These are phyloP conservation scores for Vigna hirtella DNA, from an alignment of 306 rosid genomes.

Conservation along the genomic window DNA sequence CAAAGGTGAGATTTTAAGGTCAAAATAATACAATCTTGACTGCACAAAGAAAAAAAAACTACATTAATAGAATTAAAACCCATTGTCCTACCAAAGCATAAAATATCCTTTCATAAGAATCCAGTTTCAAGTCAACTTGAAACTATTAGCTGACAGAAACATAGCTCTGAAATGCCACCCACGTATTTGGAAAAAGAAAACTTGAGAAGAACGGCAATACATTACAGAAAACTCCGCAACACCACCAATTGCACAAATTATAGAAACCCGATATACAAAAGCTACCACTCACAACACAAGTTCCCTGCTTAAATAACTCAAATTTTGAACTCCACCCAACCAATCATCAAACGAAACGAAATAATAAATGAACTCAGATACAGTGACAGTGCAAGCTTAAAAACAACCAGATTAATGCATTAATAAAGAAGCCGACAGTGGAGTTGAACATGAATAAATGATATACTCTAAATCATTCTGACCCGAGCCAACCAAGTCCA, in stretches of 20 bases:
- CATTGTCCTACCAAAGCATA: neutral
- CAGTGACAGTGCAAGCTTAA: conserved; percentile 33
- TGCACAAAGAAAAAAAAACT: neutral
- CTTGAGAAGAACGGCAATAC: neutral
- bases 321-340: conserved; percentile 12
- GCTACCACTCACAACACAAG: conserved; percentile 2
- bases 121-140: neutral
- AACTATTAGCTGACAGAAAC: neutral
- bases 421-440: neutral
- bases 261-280: conserved; percentile 22
- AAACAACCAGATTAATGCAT: conserved; percentile 36
- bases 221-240: neutral
- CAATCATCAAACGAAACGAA: conserved; percentile 27
- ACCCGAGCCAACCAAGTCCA: conserved; percentile 33
- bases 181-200: conserved; percentile 23
- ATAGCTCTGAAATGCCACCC: neutral
- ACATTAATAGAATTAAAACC: neutral
- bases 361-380: conserved; percentile 32
- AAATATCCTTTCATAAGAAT: conserved; percentile 8
- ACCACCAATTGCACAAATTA: neutral
- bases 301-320: conserved; percentile 20
- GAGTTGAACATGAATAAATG: neutral
- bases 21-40: neutral
- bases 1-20: neutral
- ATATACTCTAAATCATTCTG: conserved; percentile 17